Conservation (phyloP, 208 protist species). For the Acanthamoeba castellanii region DNA sequence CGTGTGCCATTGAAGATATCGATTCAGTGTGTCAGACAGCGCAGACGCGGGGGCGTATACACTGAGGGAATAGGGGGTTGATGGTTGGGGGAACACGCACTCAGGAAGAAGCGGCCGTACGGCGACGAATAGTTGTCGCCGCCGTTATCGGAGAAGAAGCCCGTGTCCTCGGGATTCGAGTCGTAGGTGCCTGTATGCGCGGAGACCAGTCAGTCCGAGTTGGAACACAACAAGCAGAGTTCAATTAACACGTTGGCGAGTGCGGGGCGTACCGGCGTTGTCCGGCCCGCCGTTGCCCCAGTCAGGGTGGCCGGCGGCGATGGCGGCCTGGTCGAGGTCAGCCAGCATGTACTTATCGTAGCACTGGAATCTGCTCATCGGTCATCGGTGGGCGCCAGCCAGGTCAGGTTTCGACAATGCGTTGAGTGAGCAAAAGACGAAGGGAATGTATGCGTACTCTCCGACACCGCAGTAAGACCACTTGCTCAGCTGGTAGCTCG, state of each 20-base stretch:
- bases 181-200: slow-evolving; percentile 75
- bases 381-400: background rate
- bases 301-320: slow-evolving; percentile 78
- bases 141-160: slow-evolving; percentile 80
- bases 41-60: too few relatives aligned
- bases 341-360: slow-evolving; percentile 86
- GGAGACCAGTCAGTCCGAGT: background rate
- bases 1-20: background rate
- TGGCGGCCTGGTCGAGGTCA: slow-evolving; percentile 77
- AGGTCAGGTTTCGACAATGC: background rate
- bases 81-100: slow-evolving; percentile 59
- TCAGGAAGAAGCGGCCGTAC: slow-evolving; percentile 88
- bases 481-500: slow-evolving; percentile 85
- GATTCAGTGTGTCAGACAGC: background rate
- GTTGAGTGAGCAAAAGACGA: background rate
- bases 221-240: background rate
- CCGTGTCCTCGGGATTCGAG: slow-evolving; percentile 73
- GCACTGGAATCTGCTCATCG: slow-evolving; percentile 85
- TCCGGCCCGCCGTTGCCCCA: slow-evolving; percentile 77
- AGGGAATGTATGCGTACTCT: slow-evolving; percentile 20
- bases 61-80: background rate
- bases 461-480: slow-evolving; percentile 88
- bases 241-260: background rate
- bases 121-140: slow-evolving; percentile 78
- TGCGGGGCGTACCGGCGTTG: slow-evolving; percentile 76